A percentile compares a stretch with the other conserved stretches of the same genome.
phyloP scores from a whole-genome alignment of 1,139 yeast species.

The Debaryomycetaceae sp. region DNA sequence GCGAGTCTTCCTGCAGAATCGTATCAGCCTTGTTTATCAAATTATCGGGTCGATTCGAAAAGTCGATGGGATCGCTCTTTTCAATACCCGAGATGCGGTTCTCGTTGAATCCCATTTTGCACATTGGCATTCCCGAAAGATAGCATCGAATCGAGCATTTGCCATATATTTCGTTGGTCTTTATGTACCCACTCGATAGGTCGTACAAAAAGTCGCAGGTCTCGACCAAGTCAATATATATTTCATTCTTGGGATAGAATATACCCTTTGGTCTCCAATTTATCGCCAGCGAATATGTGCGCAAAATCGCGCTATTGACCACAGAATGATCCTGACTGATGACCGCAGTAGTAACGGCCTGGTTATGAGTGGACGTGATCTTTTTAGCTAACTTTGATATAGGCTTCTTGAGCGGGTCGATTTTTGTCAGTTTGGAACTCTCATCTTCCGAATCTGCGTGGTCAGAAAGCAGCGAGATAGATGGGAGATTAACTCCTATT shows the following conservation, averaged over 20 bases:
- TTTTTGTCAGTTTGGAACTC: slow-evolving; percentile 1
- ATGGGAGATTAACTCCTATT: slow-evolving; percentile 25
- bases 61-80: slow-evolving; percentile 4
- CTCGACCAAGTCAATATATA: slow-evolving; percentile 33
- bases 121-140: slow-evolving; percentile 37
- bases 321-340: slow-evolving; percentile 14
- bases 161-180: slow-evolving; percentile 28
- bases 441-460: slow-evolving; percentile 8
- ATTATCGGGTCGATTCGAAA: slow-evolving; percentile 7
- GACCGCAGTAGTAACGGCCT: slow-evolving; percentile 25
- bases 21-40: no score
- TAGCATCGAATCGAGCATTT: slow-evolving; percentile 28
- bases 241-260: slow-evolving; percentile 36
- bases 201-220: slow-evolving; percentile 30
- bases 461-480: slow-evolving; percentile 5
- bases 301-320: slow-evolving; percentile 50
- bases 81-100: slow-evolving; percentile 6
- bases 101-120: slow-evolving; percentile 35
- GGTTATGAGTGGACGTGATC: slow-evolving; percentile 30
- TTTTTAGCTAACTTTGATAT: slow-evolving; percentile 3
- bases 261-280: slow-evolving; percentile 42
- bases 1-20: slow-evolving; percentile 6
- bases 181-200: slow-evolving; percentile 16
- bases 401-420: no score
- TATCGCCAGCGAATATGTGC: slow-evolving; percentile 32